A percentile compares a stretch with the other conserved stretches of the same genome.
phyloP scores from a whole-genome alignment of 306 rosid species.

The Vicia sativa region DNA sequence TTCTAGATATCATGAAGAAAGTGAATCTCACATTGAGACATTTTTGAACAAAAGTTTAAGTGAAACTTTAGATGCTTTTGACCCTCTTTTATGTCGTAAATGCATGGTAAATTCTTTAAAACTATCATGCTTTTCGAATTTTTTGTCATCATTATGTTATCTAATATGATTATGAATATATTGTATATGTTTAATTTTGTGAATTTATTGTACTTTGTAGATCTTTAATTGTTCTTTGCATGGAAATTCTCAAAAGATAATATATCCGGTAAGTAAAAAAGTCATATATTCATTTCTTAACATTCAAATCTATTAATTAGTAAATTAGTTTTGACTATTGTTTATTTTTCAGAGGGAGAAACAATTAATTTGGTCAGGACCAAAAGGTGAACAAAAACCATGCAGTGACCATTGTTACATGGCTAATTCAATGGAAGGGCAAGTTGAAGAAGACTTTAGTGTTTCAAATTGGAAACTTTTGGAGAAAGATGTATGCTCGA shows the following conservation, averaged over 20 bases:
- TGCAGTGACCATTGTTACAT: slow-evolving; percentile 76
- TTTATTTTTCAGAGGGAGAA: slow-evolving; percentile 67
- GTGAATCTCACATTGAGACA: slow-evolving; percentile 44
- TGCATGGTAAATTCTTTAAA: slow-evolving; percentile 63
- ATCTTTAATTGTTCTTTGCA: slow-evolving; percentile 73
- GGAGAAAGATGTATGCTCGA: slow-evolving; percentile 73
- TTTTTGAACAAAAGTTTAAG: slow-evolving; percentile 63
- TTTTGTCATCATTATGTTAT: slow-evolving; percentile 5
- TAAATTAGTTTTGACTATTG: slow-evolving; percentile 34
- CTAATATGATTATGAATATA: slow-evolving; percentile 20
- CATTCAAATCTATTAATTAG: slow-evolving; percentile 28
- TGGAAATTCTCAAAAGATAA: slow-evolving; percentile 66
- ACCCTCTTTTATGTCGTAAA: slow-evolving; percentile 74
- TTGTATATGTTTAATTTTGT: slow-evolving; percentile 29
- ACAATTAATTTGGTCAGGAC: slow-evolving; percentile 60
- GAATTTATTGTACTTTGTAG: slow-evolving; percentile 47
- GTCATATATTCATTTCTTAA: slow-evolving; percentile 17
- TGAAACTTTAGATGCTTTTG: slow-evolving; percentile 64
- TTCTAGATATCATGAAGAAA: slow-evolving; percentile 42
- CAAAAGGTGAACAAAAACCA: slow-evolving; percentile 63
- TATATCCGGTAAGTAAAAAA: slow-evolving; percentile 69
- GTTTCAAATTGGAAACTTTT: slow-evolving; percentile 64
- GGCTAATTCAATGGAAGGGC: slow-evolving; percentile 41
- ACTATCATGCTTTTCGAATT: slow-evolving; percentile 1
- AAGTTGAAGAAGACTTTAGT: slow-evolving; percentile 38